phyloP scores from a whole-genome alignment of 768 basidiomycete species.

The Nevesoporus exiguus region DNA sequence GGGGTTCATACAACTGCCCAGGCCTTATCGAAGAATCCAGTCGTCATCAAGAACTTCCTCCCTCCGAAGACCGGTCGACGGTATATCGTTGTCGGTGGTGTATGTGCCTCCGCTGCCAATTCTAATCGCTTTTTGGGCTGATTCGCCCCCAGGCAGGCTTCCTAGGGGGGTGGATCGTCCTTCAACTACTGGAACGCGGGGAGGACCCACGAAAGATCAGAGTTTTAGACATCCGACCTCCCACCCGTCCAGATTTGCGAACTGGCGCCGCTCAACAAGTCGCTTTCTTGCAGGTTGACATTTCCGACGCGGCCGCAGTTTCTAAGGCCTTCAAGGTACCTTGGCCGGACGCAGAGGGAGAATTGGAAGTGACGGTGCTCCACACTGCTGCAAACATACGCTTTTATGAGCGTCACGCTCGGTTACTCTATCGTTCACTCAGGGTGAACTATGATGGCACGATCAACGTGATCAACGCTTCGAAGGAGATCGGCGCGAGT shows the following conservation, averaged over 20 bases:
- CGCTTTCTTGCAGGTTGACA: constrained; percentile 55
- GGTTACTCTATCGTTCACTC: constrained; percentile 51
- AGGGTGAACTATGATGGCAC: constrained; percentile 67
- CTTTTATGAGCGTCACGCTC: constrained; percentile 62
- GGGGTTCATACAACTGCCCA: constrained; percentile 40
- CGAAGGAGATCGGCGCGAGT: constrained; percentile 50
- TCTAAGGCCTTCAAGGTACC: constrained; percentile 59
- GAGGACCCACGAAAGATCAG: constrained; percentile 65
- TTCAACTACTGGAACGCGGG: constrained; percentile 64
- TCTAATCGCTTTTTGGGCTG: neutral
- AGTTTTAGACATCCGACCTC: constrained; percentile 62
- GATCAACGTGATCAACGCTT: constrained; percentile 60
- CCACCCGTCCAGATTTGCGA: constrained; percentile 53
- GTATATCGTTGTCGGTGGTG: constrained; percentile 77
- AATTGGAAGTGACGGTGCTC: constrained; percentile 55
- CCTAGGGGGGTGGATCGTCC: constrained; percentile 74
- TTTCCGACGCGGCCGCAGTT: constrained; percentile 52
- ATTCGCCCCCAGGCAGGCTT: constrained; percentile 55
- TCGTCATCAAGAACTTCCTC: constrained; percentile 43
- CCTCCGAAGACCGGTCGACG: constrained; percentile 68
- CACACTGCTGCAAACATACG: constrained; percentile 78
- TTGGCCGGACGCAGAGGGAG: constrained; percentile 45
- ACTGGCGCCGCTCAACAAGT: constrained; percentile 51
- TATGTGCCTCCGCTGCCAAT: constrained; percentile 32
- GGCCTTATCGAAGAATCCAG: constrained; percentile 32